Evolutionary conservation across 2,329 filamentous ascomycete species (phyloP).

Genomic region (Aspergillus aculeatinus): DNA sequence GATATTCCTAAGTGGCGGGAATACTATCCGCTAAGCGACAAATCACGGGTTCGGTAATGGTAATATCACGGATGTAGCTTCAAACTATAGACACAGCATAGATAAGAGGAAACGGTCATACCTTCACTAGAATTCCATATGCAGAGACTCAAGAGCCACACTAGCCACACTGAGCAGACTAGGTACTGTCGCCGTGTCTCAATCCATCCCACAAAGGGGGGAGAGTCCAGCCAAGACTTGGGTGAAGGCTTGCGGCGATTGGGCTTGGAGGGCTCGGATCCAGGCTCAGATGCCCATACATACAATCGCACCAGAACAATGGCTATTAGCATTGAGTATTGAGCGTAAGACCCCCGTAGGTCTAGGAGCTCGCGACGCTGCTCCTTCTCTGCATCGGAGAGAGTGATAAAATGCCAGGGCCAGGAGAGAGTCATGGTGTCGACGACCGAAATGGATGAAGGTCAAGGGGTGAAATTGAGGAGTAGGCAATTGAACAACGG

Average conservation of each 20-base stretch:
- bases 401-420: slow-evolving; percentile 54
- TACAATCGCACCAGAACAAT: slow-evolving; percentile 42
- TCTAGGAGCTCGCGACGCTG: slow-evolving; percentile 55
- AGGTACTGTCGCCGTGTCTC: slow-evolving; percentile 55
- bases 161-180: slow-evolving; percentile 49
- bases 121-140: slow-evolving; percentile 55
- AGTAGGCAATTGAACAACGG: background rate
- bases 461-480: background rate
- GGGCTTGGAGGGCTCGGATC: slow-evolving; percentile 4
- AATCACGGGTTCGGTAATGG: background rate
- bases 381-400: slow-evolving; percentile 51
- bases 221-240: slow-evolving; percentile 47
- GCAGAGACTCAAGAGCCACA: slow-evolving; percentile 54
- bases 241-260: slow-evolving; percentile 9
- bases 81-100: background rate
- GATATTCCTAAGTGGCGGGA: background rate
- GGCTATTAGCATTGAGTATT: slow-evolving; percentile 52
- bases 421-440: slow-evolving; percentile 33
- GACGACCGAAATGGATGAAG: background rate
- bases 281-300: slow-evolving; percentile 15
- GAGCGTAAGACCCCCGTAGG: slow-evolving; percentile 55
- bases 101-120: slow-evolving; percentile 27
- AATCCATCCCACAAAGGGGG: slow-evolving; percentile 41
- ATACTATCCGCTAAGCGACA: background rate
- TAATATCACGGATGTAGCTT: background rate